A percentile compares a stretch with the other conserved stretches of the same genome.
Conservation (phyloP, 768 basidiomycete species). For the Kwoniella sp. region DNA sequence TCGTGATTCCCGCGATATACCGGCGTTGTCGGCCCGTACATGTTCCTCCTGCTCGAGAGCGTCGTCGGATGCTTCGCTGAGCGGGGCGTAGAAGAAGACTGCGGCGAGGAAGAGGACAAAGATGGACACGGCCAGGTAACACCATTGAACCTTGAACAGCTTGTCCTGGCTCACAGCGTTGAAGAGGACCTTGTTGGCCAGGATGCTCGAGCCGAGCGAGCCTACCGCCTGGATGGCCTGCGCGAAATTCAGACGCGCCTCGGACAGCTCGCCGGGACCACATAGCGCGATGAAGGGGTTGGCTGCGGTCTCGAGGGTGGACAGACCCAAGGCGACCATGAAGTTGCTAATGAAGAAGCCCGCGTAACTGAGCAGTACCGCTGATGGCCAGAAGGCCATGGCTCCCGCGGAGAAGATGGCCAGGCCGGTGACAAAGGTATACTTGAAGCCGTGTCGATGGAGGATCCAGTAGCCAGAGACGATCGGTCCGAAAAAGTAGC, state of each 20-base stretch:
- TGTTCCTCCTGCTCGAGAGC: conserved; percentile 33
- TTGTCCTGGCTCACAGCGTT: conserved; percentile 13
- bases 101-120: conserved; percentile 44
- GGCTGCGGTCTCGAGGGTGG: conserved; percentile 42
- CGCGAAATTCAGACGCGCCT: conserved; percentile 45
- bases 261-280: conserved; percentile 41
- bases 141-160: conserved; percentile 47
- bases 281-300: conserved; percentile 47
- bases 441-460: conserved; percentile 39
- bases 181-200: conserved; percentile 39
- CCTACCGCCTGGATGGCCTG: conserved; percentile 47
- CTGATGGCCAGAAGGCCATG: conserved; percentile 47
- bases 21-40: conserved; percentile 25
- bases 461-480: conserved; percentile 42
- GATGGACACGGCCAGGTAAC: conserved; percentile 44
- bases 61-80: conserved; percentile 41
- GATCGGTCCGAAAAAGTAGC: conserved; percentile 36
- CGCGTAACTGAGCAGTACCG: conserved; percentile 33
- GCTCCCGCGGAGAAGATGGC: conserved; percentile 43
- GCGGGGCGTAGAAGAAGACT: conserved; percentile 44
- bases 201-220: conserved; percentile 29
- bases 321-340: conserved; percentile 39
- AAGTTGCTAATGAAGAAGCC: conserved; percentile 48
- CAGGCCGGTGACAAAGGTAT: conserved; percentile 44
- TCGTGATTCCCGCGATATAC: conserved; percentile 16